Evolutionary conservation across 2,329 filamentous ascomycete species (phyloP), one percentile per base, ranked within the genome.

Genomic region (Aspergillus hiratsukae): DNA sequence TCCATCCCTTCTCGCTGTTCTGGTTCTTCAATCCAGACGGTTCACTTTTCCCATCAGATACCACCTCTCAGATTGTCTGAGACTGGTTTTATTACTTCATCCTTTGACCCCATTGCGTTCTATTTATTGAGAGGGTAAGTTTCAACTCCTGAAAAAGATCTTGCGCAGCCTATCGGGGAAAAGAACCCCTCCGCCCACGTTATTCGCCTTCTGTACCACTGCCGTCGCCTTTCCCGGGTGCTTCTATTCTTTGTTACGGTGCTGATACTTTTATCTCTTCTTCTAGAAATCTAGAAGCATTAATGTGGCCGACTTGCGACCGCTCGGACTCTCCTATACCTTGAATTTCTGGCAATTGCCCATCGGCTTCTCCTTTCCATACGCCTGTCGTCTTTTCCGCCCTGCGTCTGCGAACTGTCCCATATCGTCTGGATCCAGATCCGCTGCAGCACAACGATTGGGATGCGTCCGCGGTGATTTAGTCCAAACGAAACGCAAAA

Each of bases 121-220:
- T 46, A 49, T 57, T 55, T 14, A 19, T 23, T 25, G 43, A 14
- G 14, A 48, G 51, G 54, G 62, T 62, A 63, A 27, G 62, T 63
- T 58, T 56, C 52, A 58, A 57, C 46, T 51, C 50, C 37, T 28
- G 45, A 51, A 51, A 50, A 35, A 40, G 19, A 46, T 52, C 48
- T 59, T 45, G n/a, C 51, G 43, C 48, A 49, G 56, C 57, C 49
- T 58, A 55, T 61, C 53, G 53, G 60, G 55, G 54, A 57, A 56
- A 53, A 56, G 55, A 55, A 54, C 60, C 60, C 58, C 60, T 62
- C 60, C 60, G 55, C 60, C 60, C 60, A 59, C 60, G 59, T 59
- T 58, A 52, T 23, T 51, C 49, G 37, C 49, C 45, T 45, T 46
- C 40, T 51, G 55, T 53, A 54, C 51, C 21, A 41, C 54, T 51